phyloP scores from a whole-genome alignment of 1,139 yeast species.

The Hansenula sp. region DNA sequence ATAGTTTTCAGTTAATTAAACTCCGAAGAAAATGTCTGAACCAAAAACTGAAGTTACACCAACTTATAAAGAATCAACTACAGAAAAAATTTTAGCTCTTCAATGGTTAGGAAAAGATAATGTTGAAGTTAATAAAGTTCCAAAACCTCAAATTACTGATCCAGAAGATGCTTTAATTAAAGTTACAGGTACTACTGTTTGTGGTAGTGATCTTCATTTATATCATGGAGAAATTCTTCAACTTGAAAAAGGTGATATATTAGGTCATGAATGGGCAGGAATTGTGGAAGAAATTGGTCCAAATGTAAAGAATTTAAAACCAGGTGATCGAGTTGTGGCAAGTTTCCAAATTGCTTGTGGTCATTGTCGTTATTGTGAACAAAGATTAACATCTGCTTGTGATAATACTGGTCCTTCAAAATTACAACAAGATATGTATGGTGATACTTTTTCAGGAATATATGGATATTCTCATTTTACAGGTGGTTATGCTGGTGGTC shows the following conservation, averaged over 20 bases:
- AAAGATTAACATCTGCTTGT: background rate
- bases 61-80: background rate
- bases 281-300: conserved; percentile 32
- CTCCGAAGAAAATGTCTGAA: background rate
- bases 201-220: background rate
- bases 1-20: too few species aligned
- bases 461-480: background rate
- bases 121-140: background rate
- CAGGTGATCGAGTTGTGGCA: conserved; percentile 37
- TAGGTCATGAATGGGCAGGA: conserved; percentile 58
- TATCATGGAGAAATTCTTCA: background rate
- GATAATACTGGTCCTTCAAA: background rate
- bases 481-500: background rate
- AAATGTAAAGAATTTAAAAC: conserved; percentile 21
- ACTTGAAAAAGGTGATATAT: conserved; percentile 2
- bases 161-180: background rate
- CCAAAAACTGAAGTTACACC: background rate
- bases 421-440: background rate
- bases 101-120: background rate
- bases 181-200: background rate
- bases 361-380: background rate
- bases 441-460: background rate
- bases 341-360: background rate
- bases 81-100: background rate
- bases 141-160: background rate